Evolutionary conservation across 768 basidiomycete species (phyloP).

Genomic region (Filobasidium wieringae): DNA sequence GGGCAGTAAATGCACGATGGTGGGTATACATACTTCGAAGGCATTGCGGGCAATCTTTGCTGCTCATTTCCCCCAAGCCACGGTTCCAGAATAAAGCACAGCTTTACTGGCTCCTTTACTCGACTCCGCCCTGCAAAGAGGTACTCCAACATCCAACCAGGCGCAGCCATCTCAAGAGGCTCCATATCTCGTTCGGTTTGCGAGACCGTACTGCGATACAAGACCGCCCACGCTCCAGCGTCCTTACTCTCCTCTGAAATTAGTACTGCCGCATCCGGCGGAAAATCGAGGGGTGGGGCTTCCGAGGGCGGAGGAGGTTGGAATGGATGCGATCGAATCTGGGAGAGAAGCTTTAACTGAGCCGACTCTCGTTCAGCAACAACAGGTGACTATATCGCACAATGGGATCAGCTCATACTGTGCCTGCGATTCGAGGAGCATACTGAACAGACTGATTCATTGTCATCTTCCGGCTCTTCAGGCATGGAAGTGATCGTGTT

Average conservation of each 20-base stretch:
- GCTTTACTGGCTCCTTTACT: constrained; percentile 49
- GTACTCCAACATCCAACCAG: constrained; percentile 80
- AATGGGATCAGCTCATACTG: neutral
- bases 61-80: constrained; percentile 44
- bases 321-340: constrained; percentile 39
- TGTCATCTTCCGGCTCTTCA: constrained; percentile 29
- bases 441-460: constrained; percentile 15
- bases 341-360: constrained; percentile 37
- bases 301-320: constrained; percentile 60
- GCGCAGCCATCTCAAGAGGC: constrained; percentile 62
- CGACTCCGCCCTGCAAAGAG: constrained; percentile 54
- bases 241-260: constrained; percentile 62
- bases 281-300: constrained; percentile 54
- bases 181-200: constrained; percentile 48
- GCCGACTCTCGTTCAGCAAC: constrained; percentile 28
- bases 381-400: constrained; percentile 18
- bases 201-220: constrained; percentile 63
- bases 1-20: too few relatives aligned
- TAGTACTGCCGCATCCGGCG: constrained; percentile 52
- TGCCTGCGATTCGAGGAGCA: neutral
- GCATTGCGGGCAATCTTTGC: constrained; percentile 54
- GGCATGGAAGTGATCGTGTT: constrained; percentile 29
- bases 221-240: constrained; percentile 54
- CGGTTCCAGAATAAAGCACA: constrained; percentile 81
- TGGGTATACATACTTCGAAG: constrained; percentile 81